Evolutionary conservation across 345 rosid species (phyloP).

Genomic region (Citrus mangshanensis): DNA sequence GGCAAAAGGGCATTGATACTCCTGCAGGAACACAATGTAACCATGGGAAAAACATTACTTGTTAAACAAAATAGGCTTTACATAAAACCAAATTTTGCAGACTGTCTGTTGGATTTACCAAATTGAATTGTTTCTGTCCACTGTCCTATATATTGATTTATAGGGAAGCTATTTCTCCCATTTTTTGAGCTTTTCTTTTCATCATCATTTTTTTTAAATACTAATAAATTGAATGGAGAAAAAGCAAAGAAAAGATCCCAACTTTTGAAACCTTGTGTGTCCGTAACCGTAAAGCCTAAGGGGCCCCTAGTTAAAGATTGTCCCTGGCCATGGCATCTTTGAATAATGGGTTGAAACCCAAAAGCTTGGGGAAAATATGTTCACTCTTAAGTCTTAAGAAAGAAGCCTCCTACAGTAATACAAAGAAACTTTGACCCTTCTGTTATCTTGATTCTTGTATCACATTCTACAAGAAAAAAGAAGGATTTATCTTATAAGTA

Average conservation of each 20-base stretch:
- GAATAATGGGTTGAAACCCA: conserved; percentile 2
- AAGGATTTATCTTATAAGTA: not conserved
- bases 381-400: not conserved
- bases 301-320: not conserved
- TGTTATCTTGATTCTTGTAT: not conserved
- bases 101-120: not conserved
- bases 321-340: conserved; percentile 7
- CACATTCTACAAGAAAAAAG: not conserved
- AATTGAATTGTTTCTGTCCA: not conserved
- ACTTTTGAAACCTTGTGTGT: not conserved
- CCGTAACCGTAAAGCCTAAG: not conserved
- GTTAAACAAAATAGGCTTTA: not conserved
- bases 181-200: too few relatives aligned
- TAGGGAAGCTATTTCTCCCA: not conserved
- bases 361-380: not conserved
- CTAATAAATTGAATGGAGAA: not conserved
- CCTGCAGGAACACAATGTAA: not conserved
- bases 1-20: not conserved
- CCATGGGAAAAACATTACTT: conserved; percentile 9
- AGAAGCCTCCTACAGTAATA: not conserved
- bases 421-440: not conserved
- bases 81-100: not conserved
- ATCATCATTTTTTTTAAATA: not conserved
- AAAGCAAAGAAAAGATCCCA: conserved; percentile 1
- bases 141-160: too few relatives aligned